Percentiles rank a stretch among this genome's conserved stretches.
Conservation (phyloP, 2,329 filamentous ascomycete species). For the Microthyrium microscopicum region DNA sequence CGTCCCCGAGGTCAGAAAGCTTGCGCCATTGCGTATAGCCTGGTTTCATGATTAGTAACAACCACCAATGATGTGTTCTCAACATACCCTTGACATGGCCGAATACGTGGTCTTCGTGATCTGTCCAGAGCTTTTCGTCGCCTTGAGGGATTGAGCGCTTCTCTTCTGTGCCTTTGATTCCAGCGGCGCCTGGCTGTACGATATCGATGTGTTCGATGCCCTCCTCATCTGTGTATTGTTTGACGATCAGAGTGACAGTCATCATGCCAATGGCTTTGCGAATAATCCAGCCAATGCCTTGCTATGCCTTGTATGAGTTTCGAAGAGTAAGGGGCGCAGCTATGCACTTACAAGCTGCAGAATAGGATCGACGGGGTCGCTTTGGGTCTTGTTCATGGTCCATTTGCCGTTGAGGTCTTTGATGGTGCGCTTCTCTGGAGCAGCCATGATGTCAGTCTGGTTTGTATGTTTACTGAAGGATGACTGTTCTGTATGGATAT, state of each 20-base stretch:
- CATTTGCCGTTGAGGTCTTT: constrained; percentile 22
- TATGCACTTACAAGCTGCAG: constrained; percentile 42
- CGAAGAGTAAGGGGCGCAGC: background rate
- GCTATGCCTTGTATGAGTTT: constrained; percentile 10
- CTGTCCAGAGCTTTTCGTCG: constrained; percentile 43
- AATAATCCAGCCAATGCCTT: constrained; percentile 41
- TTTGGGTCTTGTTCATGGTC: constrained; percentile 49
- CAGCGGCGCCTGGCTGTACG: constrained; percentile 54
- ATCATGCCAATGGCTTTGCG: constrained; percentile 57
- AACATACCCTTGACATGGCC: constrained; percentile 49
- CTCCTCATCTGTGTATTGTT: constrained; percentile 31
- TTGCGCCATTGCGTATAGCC: constrained; percentile 35
- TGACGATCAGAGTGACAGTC: constrained; percentile 49
- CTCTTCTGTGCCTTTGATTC: constrained; percentile 50
- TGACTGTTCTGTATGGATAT: too few species aligned
- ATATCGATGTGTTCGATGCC: constrained; percentile 49
- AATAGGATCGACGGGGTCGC: constrained; percentile 49
- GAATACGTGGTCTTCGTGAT: constrained; percentile 66
- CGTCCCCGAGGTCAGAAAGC: constrained; percentile 11
- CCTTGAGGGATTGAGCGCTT: constrained; percentile 34
- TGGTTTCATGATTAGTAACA: too few species aligned
- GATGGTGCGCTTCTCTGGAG: constrained; percentile 18
- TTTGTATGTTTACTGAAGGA: background rate
- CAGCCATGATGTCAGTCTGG: constrained; percentile 17
- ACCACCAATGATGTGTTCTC: too few species aligned